These are phyloP conservation scores for Knufia fluminis DNA, from an alignment of 2,329 filamentous ascomycete species.

Conservation along the genomic window DNA sequence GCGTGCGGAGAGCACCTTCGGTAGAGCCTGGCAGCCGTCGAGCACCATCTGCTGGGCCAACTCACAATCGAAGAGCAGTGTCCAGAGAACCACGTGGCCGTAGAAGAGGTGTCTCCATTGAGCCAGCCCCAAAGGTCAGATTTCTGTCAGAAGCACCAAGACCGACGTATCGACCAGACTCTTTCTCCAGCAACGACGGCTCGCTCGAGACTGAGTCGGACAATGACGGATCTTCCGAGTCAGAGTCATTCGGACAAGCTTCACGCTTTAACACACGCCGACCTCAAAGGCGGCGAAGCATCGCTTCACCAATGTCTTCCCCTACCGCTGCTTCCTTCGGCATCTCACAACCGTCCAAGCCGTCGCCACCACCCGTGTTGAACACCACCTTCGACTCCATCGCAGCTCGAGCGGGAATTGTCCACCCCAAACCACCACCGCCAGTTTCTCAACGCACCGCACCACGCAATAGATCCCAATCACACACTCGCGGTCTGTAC, in stretches of 20 bases:
- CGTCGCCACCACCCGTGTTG: not conserved
- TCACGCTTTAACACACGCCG: not conserved
- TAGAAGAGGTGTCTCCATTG: not conserved
- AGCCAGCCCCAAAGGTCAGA: not conserved
- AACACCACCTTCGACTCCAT: not conserved
- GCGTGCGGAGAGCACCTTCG: not conserved
- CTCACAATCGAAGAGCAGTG: not conserved
- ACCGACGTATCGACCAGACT: not conserved
- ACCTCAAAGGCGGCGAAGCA: slow-evolving; percentile 1
- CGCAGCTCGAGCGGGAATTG: not conserved
- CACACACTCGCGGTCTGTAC: slow-evolving; percentile 6
- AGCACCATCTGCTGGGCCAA: not conserved
- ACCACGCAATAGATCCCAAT: not conserved
- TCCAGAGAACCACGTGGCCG: slow-evolving; percentile 1
- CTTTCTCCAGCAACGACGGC: slow-evolving; percentile 6
- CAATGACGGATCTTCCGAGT: not conserved
- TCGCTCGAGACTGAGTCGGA: slow-evolving; percentile 5
- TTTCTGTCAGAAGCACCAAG: slow-evolving; percentile 7
- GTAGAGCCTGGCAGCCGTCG: not conserved
- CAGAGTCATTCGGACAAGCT: not conserved
- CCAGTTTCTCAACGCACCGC: not conserved
- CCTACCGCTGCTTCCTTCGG: slow-evolving; percentile 2
- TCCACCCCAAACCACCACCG: not conserved
- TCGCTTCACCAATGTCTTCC: slow-evolving; percentile 6
- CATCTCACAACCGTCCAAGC: not conserved